Conservation (phyloP, 2,329 filamentous ascomycete genomes). For the Magnaporthales sp. region DNA sequence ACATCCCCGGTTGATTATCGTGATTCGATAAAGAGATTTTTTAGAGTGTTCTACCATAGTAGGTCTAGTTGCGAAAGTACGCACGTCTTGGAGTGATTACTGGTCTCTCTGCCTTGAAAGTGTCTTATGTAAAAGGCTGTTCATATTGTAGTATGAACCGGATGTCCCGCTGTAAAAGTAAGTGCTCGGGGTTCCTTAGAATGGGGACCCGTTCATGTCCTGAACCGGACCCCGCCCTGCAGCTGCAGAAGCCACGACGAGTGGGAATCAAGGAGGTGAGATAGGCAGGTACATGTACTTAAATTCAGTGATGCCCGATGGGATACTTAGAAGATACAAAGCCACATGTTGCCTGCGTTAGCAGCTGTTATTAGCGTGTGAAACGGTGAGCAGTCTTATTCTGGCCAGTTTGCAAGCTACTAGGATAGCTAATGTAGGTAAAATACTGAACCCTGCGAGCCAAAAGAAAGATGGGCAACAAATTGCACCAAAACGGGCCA, state of each 20-base stretch:
- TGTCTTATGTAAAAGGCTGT: background rate
- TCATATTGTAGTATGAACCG: background rate
- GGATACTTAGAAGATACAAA: background rate
- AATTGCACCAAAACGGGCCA: background rate
- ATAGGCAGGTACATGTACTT: background rate
- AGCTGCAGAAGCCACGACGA: background rate
- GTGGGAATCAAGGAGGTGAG: background rate
- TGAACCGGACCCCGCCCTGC: background rate
- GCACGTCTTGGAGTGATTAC: background rate
- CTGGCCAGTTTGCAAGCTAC: background rate
- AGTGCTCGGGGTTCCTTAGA: background rate
- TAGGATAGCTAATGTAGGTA: background rate
- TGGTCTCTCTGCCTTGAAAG: background rate
- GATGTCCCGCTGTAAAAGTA: background rate
- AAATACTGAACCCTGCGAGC: background rate
- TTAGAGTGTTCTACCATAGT: background rate
- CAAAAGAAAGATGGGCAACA: background rate
- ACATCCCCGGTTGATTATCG: background rate
- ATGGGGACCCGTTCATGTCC: background rate
- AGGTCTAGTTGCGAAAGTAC: background rate
- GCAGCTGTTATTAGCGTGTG: background rate
- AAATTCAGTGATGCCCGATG: background rate
- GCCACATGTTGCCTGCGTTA: background rate
- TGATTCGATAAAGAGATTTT: background rate
- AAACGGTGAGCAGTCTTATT: background rate